Base-by-base conservation (phyloP, 2,329 filamentous ascomycete genomes). In the Drechslerella coelobrocha region DNA sequence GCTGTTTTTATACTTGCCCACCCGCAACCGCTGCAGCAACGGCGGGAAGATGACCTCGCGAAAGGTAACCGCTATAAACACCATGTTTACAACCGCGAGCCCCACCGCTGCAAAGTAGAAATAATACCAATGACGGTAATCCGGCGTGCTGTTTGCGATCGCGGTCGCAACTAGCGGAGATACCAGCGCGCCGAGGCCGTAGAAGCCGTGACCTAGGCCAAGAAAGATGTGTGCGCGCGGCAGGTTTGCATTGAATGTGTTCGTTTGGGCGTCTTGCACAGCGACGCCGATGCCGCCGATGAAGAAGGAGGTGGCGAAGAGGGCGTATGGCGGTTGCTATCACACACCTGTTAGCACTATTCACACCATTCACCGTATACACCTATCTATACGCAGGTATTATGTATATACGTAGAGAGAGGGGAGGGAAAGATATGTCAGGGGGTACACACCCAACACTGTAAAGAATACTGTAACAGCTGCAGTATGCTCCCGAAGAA, bases 81-180 rank as follows among this genome's bases (percentile, higher is more conserved):
- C 57, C 5, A 88, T 77, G 75, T 90, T 88, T 24, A 88, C 72
- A 0, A 78, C 80, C 0, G 85, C 82, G 51, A 85, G 77, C 9
- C 82, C 72, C 75, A 89, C 85, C 86, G 92, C 89, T 61, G 91
- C 79, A 76, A 91, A 91, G 78, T 90, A 93, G 78, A 89, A 92
- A 9, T 81, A 81, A 75, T 88, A 91, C 90, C 90, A 94, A 0
- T 81, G 81, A 41, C 48, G 53, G 23, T 56, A 63, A 12, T 65
- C 54, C 88, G 76, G 2, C 80, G 80, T 85, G 73, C 85, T 86
- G 0, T 87, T 86, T 34, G 92, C 84, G 84, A 93, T 86, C 2
- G 84, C 83, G 0, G 90, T 91, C 1, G 89, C 89, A 68, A 91
- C 82, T 5, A 92, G 78, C 0, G 89, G 90, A 2, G 84, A 82